Conservation (phyloP, 73 alveolate genomes). For the Chromera velia region DNA sequence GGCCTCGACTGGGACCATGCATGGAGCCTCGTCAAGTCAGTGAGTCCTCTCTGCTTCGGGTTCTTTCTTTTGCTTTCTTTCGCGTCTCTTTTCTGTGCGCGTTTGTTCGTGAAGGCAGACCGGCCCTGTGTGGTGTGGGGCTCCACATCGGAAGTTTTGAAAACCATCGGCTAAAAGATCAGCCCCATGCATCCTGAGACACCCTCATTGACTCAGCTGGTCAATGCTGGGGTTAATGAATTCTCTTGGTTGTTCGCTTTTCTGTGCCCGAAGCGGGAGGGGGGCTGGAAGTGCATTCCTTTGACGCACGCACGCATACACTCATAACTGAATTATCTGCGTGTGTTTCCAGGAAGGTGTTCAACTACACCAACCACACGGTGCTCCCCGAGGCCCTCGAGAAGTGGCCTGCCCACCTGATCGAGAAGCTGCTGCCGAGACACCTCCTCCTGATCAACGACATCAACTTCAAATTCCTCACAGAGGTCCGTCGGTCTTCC, state of each 20-base stretch:
- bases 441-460: background rate
- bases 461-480: background rate
- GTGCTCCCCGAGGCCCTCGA: slow-evolving; percentile 78
- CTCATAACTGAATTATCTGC: background rate
- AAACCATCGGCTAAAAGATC: no score
- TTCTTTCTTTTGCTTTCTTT: background rate
- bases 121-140: no score
- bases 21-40: slow-evolving; percentile 55
- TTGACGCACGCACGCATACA: background rate
- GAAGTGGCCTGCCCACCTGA: slow-evolving; percentile 73
- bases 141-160: no score
- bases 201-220: no score
- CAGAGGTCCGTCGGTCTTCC: background rate
- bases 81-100: background rate
- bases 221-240: no score
- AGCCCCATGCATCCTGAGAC: no score
- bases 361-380: slow-evolving; percentile 75
- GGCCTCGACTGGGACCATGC: slow-evolving; percentile 57
- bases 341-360: slow-evolving; percentile 24
- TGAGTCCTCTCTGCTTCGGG: background rate
- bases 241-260: no score
- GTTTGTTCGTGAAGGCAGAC: background rate
- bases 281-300: background rate
- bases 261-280: background rate
- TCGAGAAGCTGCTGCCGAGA: slow-evolving; percentile 67